A percentile compares a stretch with the other conserved stretches of the same genome.
phyloP scores from a whole-genome alignment of 805 yeast species.

The Yarrowia osloensis region DNA sequence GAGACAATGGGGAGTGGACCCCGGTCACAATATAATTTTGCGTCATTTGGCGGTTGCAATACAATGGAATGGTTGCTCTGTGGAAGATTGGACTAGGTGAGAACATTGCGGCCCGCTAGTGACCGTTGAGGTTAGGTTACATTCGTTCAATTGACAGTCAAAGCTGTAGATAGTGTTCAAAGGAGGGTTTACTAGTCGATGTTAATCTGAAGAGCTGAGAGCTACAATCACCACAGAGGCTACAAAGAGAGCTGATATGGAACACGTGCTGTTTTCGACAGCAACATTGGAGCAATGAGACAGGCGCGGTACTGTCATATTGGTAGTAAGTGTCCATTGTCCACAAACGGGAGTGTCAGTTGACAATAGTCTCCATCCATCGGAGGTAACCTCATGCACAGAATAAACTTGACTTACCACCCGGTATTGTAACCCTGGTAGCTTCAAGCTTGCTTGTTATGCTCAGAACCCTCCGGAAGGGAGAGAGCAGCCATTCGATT shows the following conservation, averaged over 20 bases:
- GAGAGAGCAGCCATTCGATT: background rate
- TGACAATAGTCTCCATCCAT: background rate
- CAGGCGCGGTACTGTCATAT: no score
- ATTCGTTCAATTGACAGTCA: background rate
- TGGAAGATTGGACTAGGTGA: background rate
- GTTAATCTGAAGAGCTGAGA: no score
- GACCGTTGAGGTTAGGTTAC: background rate
- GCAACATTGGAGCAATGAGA: no score
- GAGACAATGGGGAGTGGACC: background rate
- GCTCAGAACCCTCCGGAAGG: background rate
- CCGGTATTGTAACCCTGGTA: background rate
- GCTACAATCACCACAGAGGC: no score
- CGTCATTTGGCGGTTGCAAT: background rate
- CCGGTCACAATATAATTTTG: background rate
- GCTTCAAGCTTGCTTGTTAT: background rate
- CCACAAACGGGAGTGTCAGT: background rate
- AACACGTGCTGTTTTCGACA: background rate
- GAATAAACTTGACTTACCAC: background rate
- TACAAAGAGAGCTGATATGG: background rate
- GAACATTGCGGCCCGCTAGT: conserved; percentile 6
- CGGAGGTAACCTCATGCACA: background rate
- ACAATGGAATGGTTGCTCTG: background rate
- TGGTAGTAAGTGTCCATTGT: no score
- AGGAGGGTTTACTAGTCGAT: background rate
- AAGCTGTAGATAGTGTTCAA: background rate